phyloP scores from a whole-genome alignment of 768 basidiomycete species.

The Termitomyces sp. region DNA sequence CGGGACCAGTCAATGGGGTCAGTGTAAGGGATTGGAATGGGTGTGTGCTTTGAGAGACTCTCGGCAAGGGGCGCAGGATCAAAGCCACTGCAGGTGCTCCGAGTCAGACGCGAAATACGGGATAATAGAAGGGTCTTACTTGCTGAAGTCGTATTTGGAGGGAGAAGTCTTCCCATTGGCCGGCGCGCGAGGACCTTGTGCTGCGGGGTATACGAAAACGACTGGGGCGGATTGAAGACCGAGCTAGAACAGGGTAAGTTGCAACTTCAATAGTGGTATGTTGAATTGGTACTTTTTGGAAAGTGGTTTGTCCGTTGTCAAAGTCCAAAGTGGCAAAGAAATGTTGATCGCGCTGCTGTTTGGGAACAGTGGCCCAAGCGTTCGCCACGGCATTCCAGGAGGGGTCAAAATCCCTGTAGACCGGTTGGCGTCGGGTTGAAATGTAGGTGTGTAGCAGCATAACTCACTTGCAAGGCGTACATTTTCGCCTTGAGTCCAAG shows the following conservation, averaged over 20 bases:
- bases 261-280: not conserved
- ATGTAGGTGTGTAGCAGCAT: not conserved
- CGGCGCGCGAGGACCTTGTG: slow-evolving; percentile 65
- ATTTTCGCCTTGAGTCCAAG: slow-evolving; percentile 73
- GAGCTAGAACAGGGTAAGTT: slow-evolving; percentile 45
- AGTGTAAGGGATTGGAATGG: slow-evolving; percentile 77
- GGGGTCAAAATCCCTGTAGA: slow-evolving; percentile 76
- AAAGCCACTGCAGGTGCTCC: slow-evolving; percentile 60
- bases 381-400: slow-evolving; percentile 77
- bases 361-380: slow-evolving; percentile 69
- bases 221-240: slow-evolving; percentile 83
- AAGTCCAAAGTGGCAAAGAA: slow-evolving; percentile 96
- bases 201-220: slow-evolving; percentile 70
- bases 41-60: slow-evolving; percentile 71
- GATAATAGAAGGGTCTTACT: slow-evolving; percentile 37
- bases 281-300: slow-evolving; percentile 60
- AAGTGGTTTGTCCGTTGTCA: slow-evolving; percentile 67
- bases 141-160: slow-evolving; percentile 73
- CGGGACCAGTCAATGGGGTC: slow-evolving; percentile 74
- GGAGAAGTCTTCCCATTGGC: slow-evolving; percentile 52
- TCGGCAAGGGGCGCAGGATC: slow-evolving; percentile 73
- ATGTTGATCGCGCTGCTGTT: slow-evolving; percentile 67
- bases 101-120: not conserved
- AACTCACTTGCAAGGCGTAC: slow-evolving; percentile 88
- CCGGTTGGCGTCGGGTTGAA: slow-evolving; percentile 2